These are phyloP conservation scores for Fusarium chlamydosporum DNA, from an alignment of 2,329 filamentous ascomycete species.

Conservation along the genomic window DNA sequence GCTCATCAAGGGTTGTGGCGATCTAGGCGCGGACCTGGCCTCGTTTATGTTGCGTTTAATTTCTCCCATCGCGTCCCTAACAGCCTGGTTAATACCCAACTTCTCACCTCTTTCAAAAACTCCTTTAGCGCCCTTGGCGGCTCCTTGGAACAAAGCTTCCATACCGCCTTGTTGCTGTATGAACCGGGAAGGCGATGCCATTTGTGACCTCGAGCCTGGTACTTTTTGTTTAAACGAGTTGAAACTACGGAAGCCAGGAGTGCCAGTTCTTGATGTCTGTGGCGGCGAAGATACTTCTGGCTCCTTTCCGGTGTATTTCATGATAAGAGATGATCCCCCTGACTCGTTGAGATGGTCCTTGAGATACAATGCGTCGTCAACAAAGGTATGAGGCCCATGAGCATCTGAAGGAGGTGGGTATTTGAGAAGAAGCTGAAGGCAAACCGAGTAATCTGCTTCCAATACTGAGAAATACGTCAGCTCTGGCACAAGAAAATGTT, in stretches of 20 bases:
- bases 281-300: constrained; percentile 56
- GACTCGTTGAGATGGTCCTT: constrained; percentile 72
- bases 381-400: constrained; percentile 81
- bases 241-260: constrained; percentile 55
- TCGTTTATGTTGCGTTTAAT: constrained; percentile 82
- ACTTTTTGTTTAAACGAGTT: constrained; percentile 59
- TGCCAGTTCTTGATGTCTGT: constrained; percentile 50
- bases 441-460: constrained; percentile 88
- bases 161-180: constrained; percentile 72
- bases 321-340: constrained; percentile 75
- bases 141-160: constrained; percentile 80
- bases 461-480: constrained; percentile 71
- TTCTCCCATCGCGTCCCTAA: constrained; percentile 85
- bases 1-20: constrained; percentile 55
- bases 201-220: constrained; percentile 60
- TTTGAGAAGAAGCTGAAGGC: constrained; percentile 83
- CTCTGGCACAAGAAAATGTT: background rate
- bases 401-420: constrained; percentile 78
- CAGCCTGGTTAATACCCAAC: constrained; percentile 83
- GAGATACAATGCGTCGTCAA: constrained; percentile 86
- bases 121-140: constrained; percentile 81
- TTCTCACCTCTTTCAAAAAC: constrained; percentile 81
- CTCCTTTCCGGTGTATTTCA: constrained; percentile 76
- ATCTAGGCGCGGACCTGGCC: constrained; percentile 61
- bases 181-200: constrained; percentile 64